Evolutionary conservation across 1,284 basidiomycete genomes (phyloP).

Genomic region (Microbotryum silenes-acaulis): DNA sequence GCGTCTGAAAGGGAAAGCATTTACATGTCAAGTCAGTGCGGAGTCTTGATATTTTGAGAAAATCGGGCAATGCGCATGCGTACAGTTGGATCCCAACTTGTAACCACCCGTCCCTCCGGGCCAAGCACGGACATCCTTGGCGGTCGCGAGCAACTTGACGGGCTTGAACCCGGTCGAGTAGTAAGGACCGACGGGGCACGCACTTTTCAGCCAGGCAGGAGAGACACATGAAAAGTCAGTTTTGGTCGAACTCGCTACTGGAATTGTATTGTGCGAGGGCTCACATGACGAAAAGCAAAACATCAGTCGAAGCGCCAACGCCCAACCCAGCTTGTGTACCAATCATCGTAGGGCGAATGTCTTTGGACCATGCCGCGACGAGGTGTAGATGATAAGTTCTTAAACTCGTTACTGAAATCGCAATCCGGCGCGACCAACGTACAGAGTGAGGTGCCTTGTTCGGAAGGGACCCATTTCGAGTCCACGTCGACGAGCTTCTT

Average conservation of each 20-base stretch:
- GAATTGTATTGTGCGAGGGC: conserved; percentile 57
- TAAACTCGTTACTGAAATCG: neutral
- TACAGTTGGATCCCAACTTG: conserved; percentile 74
- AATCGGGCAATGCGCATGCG: conserved; percentile 14
- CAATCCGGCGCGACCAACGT: neutral
- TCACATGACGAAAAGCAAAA: conserved; percentile 85
- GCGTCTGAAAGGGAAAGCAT: too few relatives aligned
- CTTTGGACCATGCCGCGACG: conserved; percentile 1
- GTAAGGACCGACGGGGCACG: conserved; percentile 79
- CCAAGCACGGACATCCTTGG: conserved; percentile 73
- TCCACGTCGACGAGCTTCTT: conserved; percentile 84
- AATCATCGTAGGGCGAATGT: conserved; percentile 63
- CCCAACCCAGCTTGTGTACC: conserved; percentile 86
- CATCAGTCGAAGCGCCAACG: conserved; percentile 77
- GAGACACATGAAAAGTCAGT: conserved; percentile 75
- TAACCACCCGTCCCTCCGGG: conserved; percentile 54
- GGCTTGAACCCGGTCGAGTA: conserved; percentile 95
- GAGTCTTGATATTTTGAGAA: neutral
- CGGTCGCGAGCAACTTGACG: conserved; percentile 82
- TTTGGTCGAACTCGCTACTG: conserved; percentile 84
- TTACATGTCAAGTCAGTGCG: too few relatives aligned
- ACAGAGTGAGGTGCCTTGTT: conserved; percentile 79
- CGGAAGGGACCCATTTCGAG: conserved; percentile 85
- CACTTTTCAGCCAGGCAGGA: conserved; percentile 73
- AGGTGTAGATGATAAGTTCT: too few relatives aligned